Base-by-base conservation (phyloP, 306 rosid species). In the Pterocarpus macrocarpus region DNA sequence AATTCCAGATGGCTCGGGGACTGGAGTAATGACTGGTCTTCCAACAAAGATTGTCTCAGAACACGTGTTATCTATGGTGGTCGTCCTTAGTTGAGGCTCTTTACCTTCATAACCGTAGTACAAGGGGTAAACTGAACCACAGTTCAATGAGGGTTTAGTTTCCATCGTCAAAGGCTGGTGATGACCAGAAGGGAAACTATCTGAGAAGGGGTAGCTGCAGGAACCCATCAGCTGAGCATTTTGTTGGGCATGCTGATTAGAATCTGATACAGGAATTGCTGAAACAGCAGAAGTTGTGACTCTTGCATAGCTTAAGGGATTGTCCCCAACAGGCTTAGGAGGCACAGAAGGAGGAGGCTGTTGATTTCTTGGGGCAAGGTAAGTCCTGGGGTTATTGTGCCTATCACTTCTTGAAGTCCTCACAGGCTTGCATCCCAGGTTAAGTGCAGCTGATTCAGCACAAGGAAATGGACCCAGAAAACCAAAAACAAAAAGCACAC, bases 391-490 rank as follows among this genome's bases (percentile, higher is more conserved):
- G 79, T 94, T 96, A 78, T 76, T 88, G 82, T 94, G 97, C 64
- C 99, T 87, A 85, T 94, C 98, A 88, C 99, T 96, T 87, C 99
- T 92, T 1, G 98, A 90, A 87, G 99, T 97, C 87, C 89, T 94
- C 34, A 90, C 95, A 15, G 97, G 94, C 83, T 85, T 83, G 85
- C 99, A 96, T 5, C 99, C 99, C 71, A 96, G 88, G 85, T 92
- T 92, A 67, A 96, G 99, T 70, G 99, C 99, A 86, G 99, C 99
- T 96, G 94, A 83, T 83, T 14, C 80, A 85, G 47, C 47, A 43
- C 7, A 5, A 39, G 28, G 52, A 14, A 76, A 80, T 59, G 33
- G 11, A 74, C 75, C 77, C 82, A 85, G 50, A 73, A 78, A 80
- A 71, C 43, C 76, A 45, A 79, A 71, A 73, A 71, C 53, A 73